phyloP scores from a whole-genome alignment of 805 yeast species.

The Blastobotrys attinorum region DNA sequence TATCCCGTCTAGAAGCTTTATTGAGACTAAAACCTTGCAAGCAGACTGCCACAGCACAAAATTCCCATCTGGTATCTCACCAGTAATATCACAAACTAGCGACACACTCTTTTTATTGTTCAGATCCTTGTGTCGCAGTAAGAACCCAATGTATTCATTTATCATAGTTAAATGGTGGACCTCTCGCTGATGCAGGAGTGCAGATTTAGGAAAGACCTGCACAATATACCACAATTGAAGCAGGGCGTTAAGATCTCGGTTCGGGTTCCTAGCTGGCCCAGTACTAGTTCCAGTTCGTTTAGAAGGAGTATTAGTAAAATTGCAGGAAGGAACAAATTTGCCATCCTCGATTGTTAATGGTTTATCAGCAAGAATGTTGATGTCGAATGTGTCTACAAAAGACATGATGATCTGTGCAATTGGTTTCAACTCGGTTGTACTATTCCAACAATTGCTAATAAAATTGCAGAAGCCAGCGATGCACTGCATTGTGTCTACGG shows the following conservation, averaged over 20 bases:
- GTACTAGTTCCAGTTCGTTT: neutral
- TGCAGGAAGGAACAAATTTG: neutral
- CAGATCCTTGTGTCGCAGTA: neutral
- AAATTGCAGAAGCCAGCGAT: constrained; percentile 14
- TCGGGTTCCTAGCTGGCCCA: neutral
- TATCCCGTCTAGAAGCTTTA: neutral
- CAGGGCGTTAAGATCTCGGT: neutral
- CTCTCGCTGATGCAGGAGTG: neutral
- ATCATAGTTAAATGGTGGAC: neutral
- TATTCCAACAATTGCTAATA: constrained; percentile 5
- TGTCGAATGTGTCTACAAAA: constrained; percentile 11
- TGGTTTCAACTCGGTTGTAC: neutral
- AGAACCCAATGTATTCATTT: neutral
- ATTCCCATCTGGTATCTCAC: neutral
- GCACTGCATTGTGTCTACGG: constrained; percentile 12
- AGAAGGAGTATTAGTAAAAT: neutral
- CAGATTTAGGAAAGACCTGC: too few relatives aligned
- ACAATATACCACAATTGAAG: neutral
- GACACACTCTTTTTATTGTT: neutral
- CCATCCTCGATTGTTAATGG: neutral
- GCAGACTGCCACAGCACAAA: neutral
- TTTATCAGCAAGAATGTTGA: constrained; percentile 10
- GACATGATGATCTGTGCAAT: constrained; percentile 6
- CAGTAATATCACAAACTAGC: neutral
- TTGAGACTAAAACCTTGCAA: neutral